Evolutionary conservation across 306 rosid species (phyloP), one percentile per base, ranked within the genome.

Genomic region (Oxytropis ochrocephala): DNA sequence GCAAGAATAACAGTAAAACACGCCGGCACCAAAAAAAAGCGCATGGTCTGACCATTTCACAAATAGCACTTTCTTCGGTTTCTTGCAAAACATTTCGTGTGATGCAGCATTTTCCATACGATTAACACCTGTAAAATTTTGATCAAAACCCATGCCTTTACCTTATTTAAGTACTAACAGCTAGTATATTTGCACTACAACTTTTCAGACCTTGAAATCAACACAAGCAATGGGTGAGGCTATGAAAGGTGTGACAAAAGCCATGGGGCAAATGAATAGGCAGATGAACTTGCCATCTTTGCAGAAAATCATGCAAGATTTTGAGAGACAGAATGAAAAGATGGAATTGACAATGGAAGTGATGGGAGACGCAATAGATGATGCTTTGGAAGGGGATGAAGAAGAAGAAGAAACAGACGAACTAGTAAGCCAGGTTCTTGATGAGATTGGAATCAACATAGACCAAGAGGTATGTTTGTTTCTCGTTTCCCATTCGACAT

Each of bases 201-300:
- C 1, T 56, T 17, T 80, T 57, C 82, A 94, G 98, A 94, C 98
- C 4, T 76, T 94, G 84, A 94, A 94, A 80, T 94, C 98, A 5
- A 94, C 98, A 13, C 98, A 94, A 85, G 97, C 98, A 8, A 94
- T 94, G 98, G 98, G 98, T 27, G 98, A 94, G 85, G 97, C 98
- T 39, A 94, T 94, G 98, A 94, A 94, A 72, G 98, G 98, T 4
- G 98, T 94, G 80, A 94, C 98, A 17, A 94, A 94, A 79, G 98
- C 98, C 71, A 94, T 94, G 98, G 98, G 98, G 30, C 98, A 94
- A 82, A 94, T 94, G 98, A 94, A 94, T 79, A 87, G 97, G 76
- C 98, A 85, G 83, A 90, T 94, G 98, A 94, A 94, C 84, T 74
- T 94, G 89, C 98, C 98, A 51, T 85, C 91, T 48, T 59, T 94